phyloP scores from a whole-genome alignment of 2,329 filamentous ascomycete genomes.

The Capronia coronata region DNA sequence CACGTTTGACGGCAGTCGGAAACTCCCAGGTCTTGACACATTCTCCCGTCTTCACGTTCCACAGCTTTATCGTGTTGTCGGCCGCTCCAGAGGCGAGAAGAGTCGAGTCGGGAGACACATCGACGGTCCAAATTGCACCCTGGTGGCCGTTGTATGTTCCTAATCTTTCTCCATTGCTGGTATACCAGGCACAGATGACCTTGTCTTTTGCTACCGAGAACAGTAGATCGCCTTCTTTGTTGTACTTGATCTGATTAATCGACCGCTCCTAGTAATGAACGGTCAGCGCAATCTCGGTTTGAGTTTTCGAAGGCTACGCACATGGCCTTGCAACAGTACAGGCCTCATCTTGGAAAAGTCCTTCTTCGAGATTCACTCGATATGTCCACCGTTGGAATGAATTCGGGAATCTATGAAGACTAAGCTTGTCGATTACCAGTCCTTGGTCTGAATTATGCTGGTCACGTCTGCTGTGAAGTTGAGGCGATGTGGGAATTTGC shows the following conservation, averaged over 20 bases:
- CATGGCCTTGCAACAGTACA: conserved; percentile 90
- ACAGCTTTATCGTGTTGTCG: conserved; percentile 96
- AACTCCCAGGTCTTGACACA: conserved; percentile 98
- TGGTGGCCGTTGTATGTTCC: conserved; percentile 96
- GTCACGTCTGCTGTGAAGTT: not conserved
- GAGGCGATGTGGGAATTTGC: conserved; percentile 5
- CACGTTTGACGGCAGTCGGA: conserved; percentile 91
- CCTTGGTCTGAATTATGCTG: not conserved
- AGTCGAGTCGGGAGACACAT: conserved; percentile 85
- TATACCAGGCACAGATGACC: conserved; percentile 93
- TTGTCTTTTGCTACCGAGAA: conserved; percentile 97
- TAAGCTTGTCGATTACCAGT: not conserved
- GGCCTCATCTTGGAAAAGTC: conserved; percentile 64
- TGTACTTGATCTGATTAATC: conserved; percentile 93
- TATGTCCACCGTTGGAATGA: not conserved
- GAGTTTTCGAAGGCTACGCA: conserved; percentile 31
- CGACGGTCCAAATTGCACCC: conserved; percentile 97
- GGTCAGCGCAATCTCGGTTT: conserved; percentile 23
- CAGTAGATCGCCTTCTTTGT: conserved; percentile 90
- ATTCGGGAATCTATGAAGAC: not conserved
- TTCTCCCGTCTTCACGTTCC: conserved; percentile 90
- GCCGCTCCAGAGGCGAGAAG: conserved; percentile 92
- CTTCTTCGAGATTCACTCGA: not conserved
- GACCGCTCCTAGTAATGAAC: conserved; percentile 67
- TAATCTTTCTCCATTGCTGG: conserved; percentile 94